Evolutionary conservation across 2,329 filamentous ascomycete genomes (phyloP), one percentile per base, ranked within the genome.

Genomic region (Alternaria arbusti): DNA sequence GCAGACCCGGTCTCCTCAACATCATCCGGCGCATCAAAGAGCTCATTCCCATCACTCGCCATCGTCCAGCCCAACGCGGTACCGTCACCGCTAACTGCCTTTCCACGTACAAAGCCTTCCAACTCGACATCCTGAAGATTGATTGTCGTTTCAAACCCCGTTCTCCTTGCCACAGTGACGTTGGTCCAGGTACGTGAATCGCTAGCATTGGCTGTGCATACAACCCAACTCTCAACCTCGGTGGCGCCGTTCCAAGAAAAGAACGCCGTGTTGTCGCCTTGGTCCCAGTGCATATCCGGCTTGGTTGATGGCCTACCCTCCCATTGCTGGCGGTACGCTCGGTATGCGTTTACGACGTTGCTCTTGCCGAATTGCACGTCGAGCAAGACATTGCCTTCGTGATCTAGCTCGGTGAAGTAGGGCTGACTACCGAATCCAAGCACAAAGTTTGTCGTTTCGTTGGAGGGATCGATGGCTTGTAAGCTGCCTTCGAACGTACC

Each of bases 341-440:
- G 80, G 60, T 82, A 82, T 9, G 68, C 74, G 47, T 79, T 79
- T 10, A 79, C 76, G 9, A 73, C 47, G 22, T 77, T 52, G 70
- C 50, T 66, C 32, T 64, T 73, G n/a, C 77, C 80, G 51, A 83
- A 80, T 55, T 84, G 82, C 1, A 79, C 74, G 47, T 82, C 79
- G 58, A 82, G 81, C 3, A 85, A 69, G 15, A 82, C 65, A 7
- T 77, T 72, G 30, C 82, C 82, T 22, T 81, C 70, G 12, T 70
- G 51, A 0, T 75, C 68, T 65, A 79, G 85, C 67, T 88, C 86
- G 11, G 81, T 84, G 61, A 82, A 84, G 3, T 81, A 81, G 1
- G 84, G 82, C 20, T 80, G 79, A 23, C 82, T 82, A 4, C 86
- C 84, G 77, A 81, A 86, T 20, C 83, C 83, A 8, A 86, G 71